Conservation (phyloP, 2,329 filamentous ascomycete species). For the Penicillium corylophilum region DNA sequence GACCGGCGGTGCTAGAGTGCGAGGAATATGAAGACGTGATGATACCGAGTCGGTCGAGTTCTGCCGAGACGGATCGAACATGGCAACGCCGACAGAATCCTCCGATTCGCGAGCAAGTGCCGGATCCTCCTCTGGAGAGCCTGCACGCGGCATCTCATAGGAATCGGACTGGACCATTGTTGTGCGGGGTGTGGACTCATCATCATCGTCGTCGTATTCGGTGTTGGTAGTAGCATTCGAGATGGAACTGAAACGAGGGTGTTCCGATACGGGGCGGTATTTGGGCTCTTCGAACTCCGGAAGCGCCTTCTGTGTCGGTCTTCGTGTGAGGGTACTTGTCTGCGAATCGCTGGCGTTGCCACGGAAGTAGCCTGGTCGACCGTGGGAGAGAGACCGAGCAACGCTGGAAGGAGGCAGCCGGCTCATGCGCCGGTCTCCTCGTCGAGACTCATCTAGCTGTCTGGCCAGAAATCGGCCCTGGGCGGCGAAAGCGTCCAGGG, state of each 20-base stretch:
- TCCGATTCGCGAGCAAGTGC: conserved; percentile 16
- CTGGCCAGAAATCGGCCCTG: conserved; percentile 85
- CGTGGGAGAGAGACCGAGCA: conserved; percentile 75
- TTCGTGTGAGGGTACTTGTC: conserved; percentile 29
- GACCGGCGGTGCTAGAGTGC: conserved; percentile 47
- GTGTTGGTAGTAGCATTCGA: conserved; percentile 40
- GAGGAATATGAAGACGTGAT: conserved; percentile 39
- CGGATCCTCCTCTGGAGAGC: conserved; percentile 34
- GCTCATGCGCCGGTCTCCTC: conserved; percentile 75
- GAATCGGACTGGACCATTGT: conserved; percentile 17
- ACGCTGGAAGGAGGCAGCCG: conserved; percentile 79
- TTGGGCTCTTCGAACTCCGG: conserved; percentile 46
- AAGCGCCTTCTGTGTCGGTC: conserved; percentile 40
- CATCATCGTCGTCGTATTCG: conserved; percentile 41
- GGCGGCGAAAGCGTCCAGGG: conserved; percentile 89
- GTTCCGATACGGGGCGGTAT: conserved; percentile 68
- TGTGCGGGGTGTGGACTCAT: conserved; percentile 35
- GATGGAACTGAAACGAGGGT: conserved; percentile 68
- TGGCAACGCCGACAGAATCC: conserved; percentile 18
- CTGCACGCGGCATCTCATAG: conserved; percentile 30
- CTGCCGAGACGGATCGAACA: conserved; percentile 27
- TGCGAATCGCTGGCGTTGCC: conserved; percentile 62
- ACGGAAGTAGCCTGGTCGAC: conserved; percentile 77
- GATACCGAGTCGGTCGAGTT: conserved; percentile 40
- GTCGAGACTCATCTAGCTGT: conserved; percentile 77